phyloP scores from a whole-genome alignment of 176 grass and related monocot species.

The Aechmea fasciata region DNA sequence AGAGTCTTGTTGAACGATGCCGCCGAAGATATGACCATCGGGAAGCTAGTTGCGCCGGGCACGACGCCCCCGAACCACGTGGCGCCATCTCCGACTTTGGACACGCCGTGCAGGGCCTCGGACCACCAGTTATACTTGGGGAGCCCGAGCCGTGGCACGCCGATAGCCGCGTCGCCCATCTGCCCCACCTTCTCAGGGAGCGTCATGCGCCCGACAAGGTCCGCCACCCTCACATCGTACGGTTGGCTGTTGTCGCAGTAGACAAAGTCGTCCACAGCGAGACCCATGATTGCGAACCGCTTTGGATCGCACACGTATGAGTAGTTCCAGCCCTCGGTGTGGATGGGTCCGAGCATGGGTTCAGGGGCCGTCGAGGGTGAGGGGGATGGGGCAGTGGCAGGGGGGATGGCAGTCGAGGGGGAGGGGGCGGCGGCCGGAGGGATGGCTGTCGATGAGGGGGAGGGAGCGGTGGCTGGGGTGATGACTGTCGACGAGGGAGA shows the following conservation, averaged over 20 bases:
- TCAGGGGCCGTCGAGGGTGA: no score
- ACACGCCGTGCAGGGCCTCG: constrained; percentile 65
- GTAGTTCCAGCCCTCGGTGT: no score
- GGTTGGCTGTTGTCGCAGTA: constrained; percentile 38
- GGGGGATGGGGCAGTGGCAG: no score
- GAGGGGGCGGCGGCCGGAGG: no score
- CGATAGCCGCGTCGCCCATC: constrained; percentile 34
- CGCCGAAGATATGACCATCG: constrained; percentile 55
- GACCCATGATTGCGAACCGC: no score
- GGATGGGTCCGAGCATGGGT: no score
- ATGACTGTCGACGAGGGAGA: no score
- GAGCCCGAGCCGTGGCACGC: constrained; percentile 38
- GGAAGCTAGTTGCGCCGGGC: constrained; percentile 59
- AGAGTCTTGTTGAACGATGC: constrained; percentile 61
- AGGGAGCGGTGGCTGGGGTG: no score
- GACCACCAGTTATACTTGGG: constrained; percentile 77
- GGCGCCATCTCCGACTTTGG: constrained; percentile 41
- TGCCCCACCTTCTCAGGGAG: constrained; percentile 40
- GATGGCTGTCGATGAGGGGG: no score
- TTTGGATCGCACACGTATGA: no score
- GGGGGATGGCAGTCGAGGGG: no score
- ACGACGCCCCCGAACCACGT: constrained; percentile 8
- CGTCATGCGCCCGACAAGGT: constrained; percentile 52
- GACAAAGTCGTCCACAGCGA: background rate
- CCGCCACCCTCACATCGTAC: constrained; percentile 25